These are phyloP conservation scores for Rhynchosporium graminicola DNA, from an alignment of 2,329 filamentous ascomycete species.

Conservation along the genomic window DNA sequence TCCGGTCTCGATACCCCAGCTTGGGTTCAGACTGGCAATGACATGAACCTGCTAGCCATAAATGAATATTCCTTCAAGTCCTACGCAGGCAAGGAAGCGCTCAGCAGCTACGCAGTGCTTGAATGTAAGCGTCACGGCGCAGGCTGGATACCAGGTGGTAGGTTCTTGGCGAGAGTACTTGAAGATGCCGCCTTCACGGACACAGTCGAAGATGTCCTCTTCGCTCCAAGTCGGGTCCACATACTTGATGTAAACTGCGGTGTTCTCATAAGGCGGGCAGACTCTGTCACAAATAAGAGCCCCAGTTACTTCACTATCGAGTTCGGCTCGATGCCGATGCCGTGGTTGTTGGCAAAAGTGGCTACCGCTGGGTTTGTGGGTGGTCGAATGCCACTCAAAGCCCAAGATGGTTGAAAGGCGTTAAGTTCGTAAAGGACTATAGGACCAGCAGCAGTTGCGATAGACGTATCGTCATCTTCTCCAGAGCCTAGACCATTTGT, in stretches of 20 bases:
- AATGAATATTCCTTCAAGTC: neutral
- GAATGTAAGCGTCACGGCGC: neutral
- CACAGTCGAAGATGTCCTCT: neutral
- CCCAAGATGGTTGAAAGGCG: neutral
- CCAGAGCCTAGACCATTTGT: no score
- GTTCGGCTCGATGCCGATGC: neutral
- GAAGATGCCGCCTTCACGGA: conserved; percentile 1
- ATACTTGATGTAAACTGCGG: conserved; percentile 2
- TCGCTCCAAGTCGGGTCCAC: neutral
- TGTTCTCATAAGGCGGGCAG: neutral
- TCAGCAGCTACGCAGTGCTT: neutral
- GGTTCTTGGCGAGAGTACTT: conserved; percentile 4
- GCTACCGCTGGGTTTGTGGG: neutral
- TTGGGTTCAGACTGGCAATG: neutral
- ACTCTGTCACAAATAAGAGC: neutral
- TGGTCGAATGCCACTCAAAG: neutral
- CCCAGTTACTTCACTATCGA: neutral
- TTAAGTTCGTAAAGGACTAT: neutral
- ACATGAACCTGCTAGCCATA: neutral
- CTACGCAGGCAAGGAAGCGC: neutral
- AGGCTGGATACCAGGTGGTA: neutral
- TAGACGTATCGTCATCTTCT: neutral
- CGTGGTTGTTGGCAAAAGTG: neutral
- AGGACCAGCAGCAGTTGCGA: neutral
- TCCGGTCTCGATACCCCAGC: neutral